A percentile compares a stretch with the other conserved stretches of the same genome.
These are phyloP conservation scores for Platismatia glauca DNA, from an alignment of 495 filamentous ascomycete species.

Conservation along the genomic window DNA sequence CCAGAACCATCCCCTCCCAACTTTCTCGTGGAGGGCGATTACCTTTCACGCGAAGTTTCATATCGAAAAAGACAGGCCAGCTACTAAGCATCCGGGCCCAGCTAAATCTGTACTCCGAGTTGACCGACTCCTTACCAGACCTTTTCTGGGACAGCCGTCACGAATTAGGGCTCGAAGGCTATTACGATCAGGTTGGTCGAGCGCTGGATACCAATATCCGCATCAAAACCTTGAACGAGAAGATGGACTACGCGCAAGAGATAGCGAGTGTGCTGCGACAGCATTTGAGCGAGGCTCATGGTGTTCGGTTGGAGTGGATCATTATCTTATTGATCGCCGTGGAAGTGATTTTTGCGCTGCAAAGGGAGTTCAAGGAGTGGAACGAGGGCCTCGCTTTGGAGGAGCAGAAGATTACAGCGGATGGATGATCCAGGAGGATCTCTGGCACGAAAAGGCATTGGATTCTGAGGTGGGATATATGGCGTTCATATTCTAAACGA, in stretches of 20 bases:
- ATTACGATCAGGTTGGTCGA: constrained; percentile 86
- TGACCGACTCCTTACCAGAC: constrained; percentile 91
- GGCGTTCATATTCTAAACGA: neutral
- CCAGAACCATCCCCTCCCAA: constrained; percentile 64
- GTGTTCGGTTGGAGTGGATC: constrained; percentile 86
- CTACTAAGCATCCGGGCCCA: constrained; percentile 85
- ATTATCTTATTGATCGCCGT: constrained; percentile 91
- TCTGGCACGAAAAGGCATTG: neutral
- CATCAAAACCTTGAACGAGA: constrained; percentile 87
- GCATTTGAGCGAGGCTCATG: constrained; percentile 81
- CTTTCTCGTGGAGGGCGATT: constrained; percentile 56
- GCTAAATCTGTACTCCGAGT: constrained; percentile 91
- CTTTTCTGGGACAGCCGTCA: constrained; percentile 92
- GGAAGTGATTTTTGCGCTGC: constrained; percentile 68
- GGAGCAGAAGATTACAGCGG: neutral
- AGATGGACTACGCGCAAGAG: constrained; percentile 95
- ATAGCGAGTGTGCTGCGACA: constrained; percentile 86
- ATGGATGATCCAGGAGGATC: neutral
- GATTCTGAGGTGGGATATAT: neutral
- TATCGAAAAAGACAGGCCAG: constrained; percentile 88
- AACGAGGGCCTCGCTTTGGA: neutral
- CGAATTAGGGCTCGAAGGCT: constrained; percentile 79
- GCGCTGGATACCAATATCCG: constrained; percentile 87
- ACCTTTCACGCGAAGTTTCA: constrained; percentile 65
- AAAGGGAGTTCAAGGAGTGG: constrained; percentile 39